Evolutionary conservation across 163 green algal genomes (phyloP), one percentile per base, ranked within the genome.

Genomic region (Smithsoniella earleae): DNA sequence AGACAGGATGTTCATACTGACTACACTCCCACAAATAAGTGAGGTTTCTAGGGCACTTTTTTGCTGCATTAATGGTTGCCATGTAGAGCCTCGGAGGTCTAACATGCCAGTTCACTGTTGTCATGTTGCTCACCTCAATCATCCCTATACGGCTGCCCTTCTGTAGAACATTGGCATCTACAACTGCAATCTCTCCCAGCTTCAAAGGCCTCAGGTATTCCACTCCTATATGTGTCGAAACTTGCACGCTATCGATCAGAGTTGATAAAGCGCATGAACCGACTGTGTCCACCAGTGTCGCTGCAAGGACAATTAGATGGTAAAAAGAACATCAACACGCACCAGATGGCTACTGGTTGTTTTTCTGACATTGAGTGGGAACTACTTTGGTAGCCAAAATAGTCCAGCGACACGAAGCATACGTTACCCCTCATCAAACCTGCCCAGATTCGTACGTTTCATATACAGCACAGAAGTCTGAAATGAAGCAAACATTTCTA

Each of bases 241-340:
- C 58, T 30, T 34, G 10, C 30, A 16, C 16, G 25, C 43, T 69
- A 33, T 69, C 58, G n/a, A 30, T 34, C 27, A 69, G 40, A 33
- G 58, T 69, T 30, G 27, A 30, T 30, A 69, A 43, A 33, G 58
- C 58, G 5, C 30, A 30, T 4, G 58, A 43, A 5, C 58, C 58
- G 25, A 69, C 58, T 4, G 58, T 69, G 25, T 69, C 58, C 18
- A 69, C 58, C 27, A 69, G 58, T 36, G 58, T 69, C 8, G 58
- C 58, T 69, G 58, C 58, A 43, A 8, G 4, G 58, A 10, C 40
- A 49, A n/a, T n/a, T n/a, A n/a, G n/a, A n/a, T n/a, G n/a, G n/a
- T 49, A 10, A 49, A 13, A 22, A 22, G 10, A 49, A 13, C 40
- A 49, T 49, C 40, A 49, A 49, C n/a, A n/a, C n/a, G n/a, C n/a